Evolutionary conservation across 306 rosid species (phyloP).

Genomic region (Cajanus cajan): DNA sequence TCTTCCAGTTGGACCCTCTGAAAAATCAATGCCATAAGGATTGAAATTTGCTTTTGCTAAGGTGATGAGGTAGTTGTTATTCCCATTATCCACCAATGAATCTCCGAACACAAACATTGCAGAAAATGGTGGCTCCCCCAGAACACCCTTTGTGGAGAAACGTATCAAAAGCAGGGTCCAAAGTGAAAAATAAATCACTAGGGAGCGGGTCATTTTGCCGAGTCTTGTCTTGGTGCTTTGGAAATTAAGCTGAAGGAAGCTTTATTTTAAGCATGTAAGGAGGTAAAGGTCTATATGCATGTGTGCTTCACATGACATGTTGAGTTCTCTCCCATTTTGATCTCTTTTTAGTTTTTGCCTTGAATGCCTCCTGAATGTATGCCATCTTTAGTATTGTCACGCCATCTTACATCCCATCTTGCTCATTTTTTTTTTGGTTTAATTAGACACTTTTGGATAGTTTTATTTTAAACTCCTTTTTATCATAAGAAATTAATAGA

Average conservation of each 20-base stretch:
- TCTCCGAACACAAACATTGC: constrained; percentile 51
- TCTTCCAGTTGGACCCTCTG: constrained; percentile 37
- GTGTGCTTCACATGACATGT: neutral
- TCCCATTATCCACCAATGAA: constrained; percentile 40
- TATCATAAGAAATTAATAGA: no score
- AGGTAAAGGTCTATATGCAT: neutral
- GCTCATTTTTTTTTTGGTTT: constrained; percentile 21
- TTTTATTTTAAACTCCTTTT: constrained; percentile 7
- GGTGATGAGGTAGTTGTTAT: constrained; percentile 37
- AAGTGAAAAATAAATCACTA: constrained; percentile 3
- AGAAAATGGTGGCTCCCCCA: constrained; percentile 16
- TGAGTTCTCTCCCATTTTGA: neutral
- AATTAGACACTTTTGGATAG: neutral
- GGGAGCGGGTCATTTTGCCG: neutral
- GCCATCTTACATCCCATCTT: neutral
- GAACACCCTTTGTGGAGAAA: neutral
- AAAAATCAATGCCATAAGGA: constrained; percentile 43
- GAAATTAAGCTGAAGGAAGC: neutral
- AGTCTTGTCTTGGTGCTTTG: neutral
- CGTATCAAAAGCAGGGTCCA: constrained; percentile 24
- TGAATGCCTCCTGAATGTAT: neutral
- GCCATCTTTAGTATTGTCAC: constrained; percentile 6
- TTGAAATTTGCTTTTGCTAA: constrained; percentile 34
- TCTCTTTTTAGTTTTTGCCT: constrained; percentile 20
- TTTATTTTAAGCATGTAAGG: neutral